Percentiles rank a stretch among this genome's conserved stretches.
These are phyloP conservation scores for Malbranchea zuffiana DNA, from an alignment of 2,329 filamentous ascomycete species.

Conservation along the genomic window DNA sequence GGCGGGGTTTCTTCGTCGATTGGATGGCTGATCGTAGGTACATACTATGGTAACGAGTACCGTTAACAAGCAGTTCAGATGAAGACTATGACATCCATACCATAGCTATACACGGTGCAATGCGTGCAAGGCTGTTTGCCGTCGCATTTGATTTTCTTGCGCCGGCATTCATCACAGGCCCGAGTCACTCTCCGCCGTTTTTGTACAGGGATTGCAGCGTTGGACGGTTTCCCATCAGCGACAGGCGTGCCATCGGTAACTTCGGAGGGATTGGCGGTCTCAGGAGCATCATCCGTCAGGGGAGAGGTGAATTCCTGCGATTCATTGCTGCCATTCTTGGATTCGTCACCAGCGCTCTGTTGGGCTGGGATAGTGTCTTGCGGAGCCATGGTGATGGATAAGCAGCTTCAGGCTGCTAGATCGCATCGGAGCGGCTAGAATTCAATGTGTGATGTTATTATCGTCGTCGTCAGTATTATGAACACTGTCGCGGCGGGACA, in stretches of 20 bases:
- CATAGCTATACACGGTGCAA: slow-evolving; percentile 97
- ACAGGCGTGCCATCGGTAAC: slow-evolving; percentile 12
- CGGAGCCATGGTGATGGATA: slow-evolving; percentile 7
- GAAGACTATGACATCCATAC: slow-evolving; percentile 41
- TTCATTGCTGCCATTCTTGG: slow-evolving; percentile 1
- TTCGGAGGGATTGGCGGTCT: slow-evolving; percentile 2
- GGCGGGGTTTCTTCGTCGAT: slow-evolving; percentile 77
- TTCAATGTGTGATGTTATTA: slow-evolving; percentile 2
- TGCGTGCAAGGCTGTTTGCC: slow-evolving; percentile 85
- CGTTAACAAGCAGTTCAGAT: slow-evolving; percentile 2
- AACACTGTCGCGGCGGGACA: slow-evolving; percentile 12
- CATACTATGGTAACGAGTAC: slow-evolving; percentile 51
- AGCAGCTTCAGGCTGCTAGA: slow-evolving; percentile 1
- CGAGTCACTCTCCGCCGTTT: slow-evolving; percentile 69
- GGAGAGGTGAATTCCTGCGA: not conserved
- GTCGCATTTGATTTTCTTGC: slow-evolving; percentile 82
- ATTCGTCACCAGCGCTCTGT: slow-evolving; percentile 1
- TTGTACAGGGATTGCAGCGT: slow-evolving; percentile 47
- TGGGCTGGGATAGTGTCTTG: slow-evolving; percentile 9
- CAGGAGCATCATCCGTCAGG: not conserved
- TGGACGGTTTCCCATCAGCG: slow-evolving; percentile 21
- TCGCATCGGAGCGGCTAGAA: slow-evolving; percentile 12
- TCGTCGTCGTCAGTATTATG: slow-evolving; percentile 14
- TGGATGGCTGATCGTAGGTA: slow-evolving; percentile 90
- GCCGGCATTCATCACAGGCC: slow-evolving; percentile 70